Base-by-base conservation (phyloP, 2,329 filamentous ascomycete species). In the Chrysoporthe cubensis region DNA sequence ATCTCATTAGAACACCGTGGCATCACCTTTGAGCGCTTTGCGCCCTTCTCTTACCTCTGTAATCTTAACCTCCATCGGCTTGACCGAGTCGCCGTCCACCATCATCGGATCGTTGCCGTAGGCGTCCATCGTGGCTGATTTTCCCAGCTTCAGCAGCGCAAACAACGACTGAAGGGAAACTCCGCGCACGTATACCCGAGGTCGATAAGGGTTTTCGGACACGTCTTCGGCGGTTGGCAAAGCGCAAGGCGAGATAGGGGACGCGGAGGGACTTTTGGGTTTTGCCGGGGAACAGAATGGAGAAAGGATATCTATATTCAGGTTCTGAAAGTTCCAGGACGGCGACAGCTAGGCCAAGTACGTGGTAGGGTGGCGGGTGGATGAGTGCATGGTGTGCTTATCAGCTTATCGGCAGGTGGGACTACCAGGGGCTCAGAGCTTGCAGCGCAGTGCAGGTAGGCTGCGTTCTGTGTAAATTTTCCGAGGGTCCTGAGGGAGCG, bases 81-180 rank as follows among this genome's bases (percentile, higher is more conserved):
- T 70, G 14, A 62, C 59, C 62, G 61, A 78, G 78, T 88, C 86
- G 75, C 81, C 83, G 72, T 88, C 86, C 80, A 87, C 84, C 76
- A 84, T 83, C 83, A 87, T 85, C 46, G 84, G 80, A 71, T 88
- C 86, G 78, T 88, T 88, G 46, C 50, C 46, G 78, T 88, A 88
- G 52, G 40, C 32, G 72, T 88, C 85, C 85, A 88, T 87, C 34
- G 66, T 73, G 71, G 14, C 58, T 50, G 56, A 46, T 50, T 42
- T 4, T 43, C 11, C 21, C 42, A 16, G n/a, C 21, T 43, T 26
- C 14, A 16, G 42, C n/a, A 42, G 40, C 37, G 37, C n/a, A 58
- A 37, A 21, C 40, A 16, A 44, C 18, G 4, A 44, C n/a, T 40
- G 13, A 42, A 6, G 40, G 21, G n/a, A 13, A 18, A 40, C 9